phyloP scores from a whole-genome alignment of 2,329 filamentous ascomycete genomes.

The Tolypocladium guangdongense region DNA sequence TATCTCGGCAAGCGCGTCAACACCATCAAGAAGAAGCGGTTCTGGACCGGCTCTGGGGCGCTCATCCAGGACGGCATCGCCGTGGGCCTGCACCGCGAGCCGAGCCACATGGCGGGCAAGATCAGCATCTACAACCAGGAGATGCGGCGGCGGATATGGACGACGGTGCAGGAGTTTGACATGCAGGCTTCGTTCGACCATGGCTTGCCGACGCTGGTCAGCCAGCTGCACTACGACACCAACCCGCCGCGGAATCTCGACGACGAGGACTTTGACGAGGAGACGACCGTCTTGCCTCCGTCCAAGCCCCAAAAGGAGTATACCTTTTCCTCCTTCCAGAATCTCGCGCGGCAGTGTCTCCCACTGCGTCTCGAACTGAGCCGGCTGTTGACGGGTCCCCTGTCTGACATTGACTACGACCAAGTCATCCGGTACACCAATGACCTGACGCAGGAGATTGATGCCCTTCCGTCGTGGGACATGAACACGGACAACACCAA shows the following conservation, averaged over 20 bases:
- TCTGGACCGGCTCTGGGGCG: slow-evolving; percentile 46
- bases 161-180: slow-evolving; percentile 50
- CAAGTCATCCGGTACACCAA: slow-evolving; percentile 51
- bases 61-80: slow-evolving; percentile 47
- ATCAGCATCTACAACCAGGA: slow-evolving; percentile 50
- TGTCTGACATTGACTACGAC: slow-evolving; percentile 47
- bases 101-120: slow-evolving; percentile 41
- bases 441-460: slow-evolving; percentile 49
- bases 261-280: slow-evolving; percentile 46
- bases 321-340: slow-evolving; percentile 48
- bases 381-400: slow-evolving; percentile 42
- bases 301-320: slow-evolving; percentile 42
- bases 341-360: slow-evolving; percentile 45
- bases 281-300: slow-evolving; percentile 36
- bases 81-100: slow-evolving; percentile 49
- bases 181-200: slow-evolving; percentile 52
- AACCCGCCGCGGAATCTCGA: slow-evolving; percentile 46
- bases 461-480: slow-evolving; percentile 46
- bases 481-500: slow-evolving; percentile 24
- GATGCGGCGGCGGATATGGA: slow-evolving; percentile 50
- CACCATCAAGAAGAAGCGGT: slow-evolving; percentile 53
- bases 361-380: slow-evolving; percentile 46
- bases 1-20: slow-evolving; percentile 52
- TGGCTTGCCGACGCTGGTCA: slow-evolving; percentile 45
- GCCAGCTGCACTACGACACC: slow-evolving; percentile 44